Conservation (phyloP, 164 flowering plant genomes). For the Dillenia turbinata region DNA sequence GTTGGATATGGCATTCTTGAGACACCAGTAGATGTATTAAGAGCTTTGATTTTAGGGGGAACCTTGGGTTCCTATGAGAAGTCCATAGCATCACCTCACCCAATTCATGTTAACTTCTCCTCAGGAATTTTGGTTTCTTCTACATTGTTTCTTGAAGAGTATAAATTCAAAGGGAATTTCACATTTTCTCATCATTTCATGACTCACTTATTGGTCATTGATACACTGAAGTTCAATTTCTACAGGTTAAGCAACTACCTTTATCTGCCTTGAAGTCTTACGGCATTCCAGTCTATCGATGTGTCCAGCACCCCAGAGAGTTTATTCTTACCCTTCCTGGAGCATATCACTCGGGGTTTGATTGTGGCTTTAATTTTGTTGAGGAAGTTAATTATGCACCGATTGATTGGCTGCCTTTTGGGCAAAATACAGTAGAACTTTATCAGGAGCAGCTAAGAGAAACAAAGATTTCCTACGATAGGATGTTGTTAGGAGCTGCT, state of each 20-base stretch:
- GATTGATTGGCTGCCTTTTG: slow-evolving; percentile 80
- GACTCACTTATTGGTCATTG: no score
- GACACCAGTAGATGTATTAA: no score
- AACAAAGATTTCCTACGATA: slow-evolving; percentile 73
- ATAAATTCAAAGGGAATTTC: no score
- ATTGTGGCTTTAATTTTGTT: slow-evolving; percentile 72
- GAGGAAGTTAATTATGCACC: slow-evolving; percentile 71
- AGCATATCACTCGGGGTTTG: slow-evolving; percentile 67
- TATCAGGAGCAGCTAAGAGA: slow-evolving; percentile 44
- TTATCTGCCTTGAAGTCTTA: slow-evolving; percentile 52
- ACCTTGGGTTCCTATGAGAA: no score
- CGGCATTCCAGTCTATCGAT: slow-evolving; percentile 74
- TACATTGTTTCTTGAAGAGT: no score
- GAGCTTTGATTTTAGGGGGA: no score
- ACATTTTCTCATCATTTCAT: no score
- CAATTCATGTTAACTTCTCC: no score
- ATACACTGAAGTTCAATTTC: neutral
- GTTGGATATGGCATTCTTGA: no score
- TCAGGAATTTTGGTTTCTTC: no score
- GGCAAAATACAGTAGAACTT: slow-evolving; percentile 55
- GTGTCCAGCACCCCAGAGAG: slow-evolving; percentile 65
- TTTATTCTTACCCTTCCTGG: slow-evolving; percentile 75
- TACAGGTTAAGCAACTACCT: slow-evolving; percentile 63
- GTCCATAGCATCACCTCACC: no score
- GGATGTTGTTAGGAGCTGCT: slow-evolving; percentile 67